A percentile compares a stretch with the other conserved stretches of the same genome.
Evolutionary conservation across 2,329 filamentous ascomycete species (phyloP).

Genomic region (Aureobasidium mangrovei): DNA sequence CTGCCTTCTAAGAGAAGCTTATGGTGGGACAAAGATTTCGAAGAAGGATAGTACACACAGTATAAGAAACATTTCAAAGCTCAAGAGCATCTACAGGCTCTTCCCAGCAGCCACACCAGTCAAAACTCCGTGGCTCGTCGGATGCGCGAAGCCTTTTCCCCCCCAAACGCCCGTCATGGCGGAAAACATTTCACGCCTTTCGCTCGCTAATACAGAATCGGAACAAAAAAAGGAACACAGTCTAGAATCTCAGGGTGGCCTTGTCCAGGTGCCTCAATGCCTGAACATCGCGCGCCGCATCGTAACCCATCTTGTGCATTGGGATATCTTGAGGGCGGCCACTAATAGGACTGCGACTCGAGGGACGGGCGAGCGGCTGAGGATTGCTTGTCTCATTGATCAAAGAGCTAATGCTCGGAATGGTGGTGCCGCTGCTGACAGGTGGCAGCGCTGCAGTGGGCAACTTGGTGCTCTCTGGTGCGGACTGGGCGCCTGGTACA

Average conservation of each 20-base stretch:
- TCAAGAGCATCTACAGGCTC: too few relatives aligned
- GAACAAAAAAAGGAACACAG: too few relatives aligned
- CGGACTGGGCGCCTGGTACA: not conserved
- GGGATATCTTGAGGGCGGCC: slow-evolving; percentile 29
- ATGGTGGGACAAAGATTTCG: too few relatives aligned
- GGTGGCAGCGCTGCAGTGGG: slow-evolving; percentile 7
- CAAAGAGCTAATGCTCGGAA: slow-evolving; percentile 47
- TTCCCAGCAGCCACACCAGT: too few relatives aligned
- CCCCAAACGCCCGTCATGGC: too few relatives aligned
- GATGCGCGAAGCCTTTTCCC: too few relatives aligned
- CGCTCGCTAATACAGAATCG: too few relatives aligned
- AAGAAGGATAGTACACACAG: too few relatives aligned
- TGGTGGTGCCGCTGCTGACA: slow-evolving; percentile 28
- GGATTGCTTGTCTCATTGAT: slow-evolving; percentile 21
- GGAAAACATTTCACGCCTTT: too few relatives aligned
- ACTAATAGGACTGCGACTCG: slow-evolving; percentile 24
- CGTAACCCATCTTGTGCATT: slow-evolving; percentile 30
- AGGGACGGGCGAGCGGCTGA: slow-evolving; percentile 14
- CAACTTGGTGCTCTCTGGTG: not conserved
- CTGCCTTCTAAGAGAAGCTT: too few relatives aligned
- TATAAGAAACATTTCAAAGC: too few relatives aligned
- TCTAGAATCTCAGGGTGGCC: slow-evolving; percentile 24
- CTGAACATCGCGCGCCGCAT: slow-evolving; percentile 28
- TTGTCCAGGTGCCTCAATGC: slow-evolving; percentile 30
- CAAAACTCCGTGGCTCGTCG: too few relatives aligned